Evolutionary conservation across 2,329 filamentous ascomycete species (phyloP).

Genomic region (Neoascochyta sp.): DNA sequence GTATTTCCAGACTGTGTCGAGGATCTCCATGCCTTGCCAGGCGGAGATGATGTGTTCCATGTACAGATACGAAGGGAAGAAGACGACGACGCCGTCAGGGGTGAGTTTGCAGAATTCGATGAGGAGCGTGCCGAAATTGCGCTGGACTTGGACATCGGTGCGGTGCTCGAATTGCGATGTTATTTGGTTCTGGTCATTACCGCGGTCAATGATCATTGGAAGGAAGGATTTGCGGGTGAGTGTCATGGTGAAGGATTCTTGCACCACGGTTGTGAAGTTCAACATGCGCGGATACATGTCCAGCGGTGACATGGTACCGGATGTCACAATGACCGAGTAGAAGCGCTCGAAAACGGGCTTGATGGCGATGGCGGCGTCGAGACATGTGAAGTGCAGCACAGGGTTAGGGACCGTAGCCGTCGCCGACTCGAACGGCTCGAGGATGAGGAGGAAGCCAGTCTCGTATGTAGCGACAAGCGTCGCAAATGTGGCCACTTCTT

Average conservation of each 20-base stretch:
- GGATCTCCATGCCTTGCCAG: constrained; percentile 98
- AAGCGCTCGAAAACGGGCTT: constrained; percentile 97
- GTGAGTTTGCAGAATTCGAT: constrained; percentile 96
- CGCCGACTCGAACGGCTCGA: constrained; percentile 97
- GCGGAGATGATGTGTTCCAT: constrained; percentile 99
- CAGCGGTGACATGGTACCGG: constrained; percentile 90
- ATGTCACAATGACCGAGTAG: constrained; percentile 97
- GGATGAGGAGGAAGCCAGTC: constrained; percentile 88
- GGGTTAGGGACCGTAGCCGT: constrained; percentile 94
- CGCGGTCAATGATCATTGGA: constrained; percentile 94
- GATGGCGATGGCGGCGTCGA: constrained; percentile 96
- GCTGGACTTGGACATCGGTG: constrained; percentile 93
- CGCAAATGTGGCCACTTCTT: constrained; percentile 96
- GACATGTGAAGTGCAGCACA: constrained; percentile 92
- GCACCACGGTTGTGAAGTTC: constrained; percentile 84
- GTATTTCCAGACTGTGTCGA: constrained; percentile 98
- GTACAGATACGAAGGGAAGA: constrained; percentile 97
- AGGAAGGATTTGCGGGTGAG: constrained; percentile 91
- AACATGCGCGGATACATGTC: constrained; percentile 99
- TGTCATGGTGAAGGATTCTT: constrained; percentile 97
- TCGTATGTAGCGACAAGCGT: constrained; percentile 96
- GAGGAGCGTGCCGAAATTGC: constrained; percentile 90
- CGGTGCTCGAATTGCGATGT: constrained; percentile 93
- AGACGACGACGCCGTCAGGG: constrained; percentile 96
- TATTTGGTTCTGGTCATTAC: constrained; percentile 88